Evolutionary conservation across 768 basidiomycete species (phyloP).

Genomic region (Jaapia argillacea): DNA sequence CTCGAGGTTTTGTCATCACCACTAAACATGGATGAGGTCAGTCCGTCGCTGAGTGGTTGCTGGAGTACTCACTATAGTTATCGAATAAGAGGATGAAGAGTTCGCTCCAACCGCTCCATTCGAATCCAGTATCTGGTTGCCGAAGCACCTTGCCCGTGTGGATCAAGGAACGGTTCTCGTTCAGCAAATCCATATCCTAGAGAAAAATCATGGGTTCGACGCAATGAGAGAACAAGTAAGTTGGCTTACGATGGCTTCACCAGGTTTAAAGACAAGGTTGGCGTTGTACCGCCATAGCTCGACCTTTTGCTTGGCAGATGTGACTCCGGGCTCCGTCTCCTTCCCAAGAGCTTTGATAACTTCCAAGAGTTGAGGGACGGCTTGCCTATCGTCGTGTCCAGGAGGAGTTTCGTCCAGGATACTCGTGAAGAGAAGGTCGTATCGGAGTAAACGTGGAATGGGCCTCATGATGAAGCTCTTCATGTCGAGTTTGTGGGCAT

Average conservation of each 20-base stretch:
- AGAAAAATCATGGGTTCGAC: too few relatives aligned
- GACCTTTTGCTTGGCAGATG: constrained; percentile 80
- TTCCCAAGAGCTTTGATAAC: constrained; percentile 81
- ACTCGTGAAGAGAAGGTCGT: constrained; percentile 73
- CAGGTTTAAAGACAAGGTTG: constrained; percentile 69
- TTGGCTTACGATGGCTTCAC: constrained; percentile 50
- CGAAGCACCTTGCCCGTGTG: constrained; percentile 76
- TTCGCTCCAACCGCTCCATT: constrained; percentile 87
- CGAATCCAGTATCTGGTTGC: constrained; percentile 82
- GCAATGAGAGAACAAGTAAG: too few relatives aligned
- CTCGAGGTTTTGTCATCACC: constrained; percentile 81
- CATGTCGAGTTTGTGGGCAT: constrained; percentile 80
- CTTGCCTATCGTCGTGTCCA: constrained; percentile 71
- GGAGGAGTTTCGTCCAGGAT: constrained; percentile 69
- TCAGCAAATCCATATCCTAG: constrained; percentile 82
- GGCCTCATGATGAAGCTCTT: constrained; percentile 90
- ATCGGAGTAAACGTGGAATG: constrained; percentile 82
- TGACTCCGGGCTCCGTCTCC: constrained; percentile 80
- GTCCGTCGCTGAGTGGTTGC: neutral
- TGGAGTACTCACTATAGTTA: constrained; percentile 68
- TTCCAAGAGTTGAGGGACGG: constrained; percentile 80
- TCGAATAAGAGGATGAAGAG: constrained; percentile 89
- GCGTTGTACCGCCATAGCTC: constrained; percentile 82
- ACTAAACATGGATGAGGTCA: constrained; percentile 32
- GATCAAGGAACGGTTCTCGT: constrained; percentile 75